Base-by-base conservation (phyloP, 768 basidiomycete species). In the Paxillus involutus region DNA sequence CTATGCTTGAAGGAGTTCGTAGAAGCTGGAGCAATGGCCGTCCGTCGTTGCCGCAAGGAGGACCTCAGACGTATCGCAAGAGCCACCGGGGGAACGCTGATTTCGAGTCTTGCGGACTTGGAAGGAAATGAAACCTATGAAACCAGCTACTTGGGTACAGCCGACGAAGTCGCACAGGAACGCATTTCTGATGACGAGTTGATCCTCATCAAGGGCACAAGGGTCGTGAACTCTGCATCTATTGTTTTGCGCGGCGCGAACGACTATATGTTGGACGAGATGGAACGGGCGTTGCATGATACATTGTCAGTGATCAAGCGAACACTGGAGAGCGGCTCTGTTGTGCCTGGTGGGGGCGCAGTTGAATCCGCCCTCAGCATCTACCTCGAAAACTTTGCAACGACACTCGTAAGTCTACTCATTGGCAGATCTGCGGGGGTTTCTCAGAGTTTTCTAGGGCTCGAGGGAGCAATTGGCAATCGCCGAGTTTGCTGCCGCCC, bases 121-220 rank as follows among this genome's bases (percentile, higher is more conserved):
- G 96, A 99, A 59, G 96, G 97, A 41, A 96, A 99, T 47, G 97
- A 99, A 71, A 94, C 95, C 0, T 98, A 95, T 64, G 97, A 99
- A 69, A 78, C 94, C 24, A 86, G 84, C 70, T 89, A 85, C 70
- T 79, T 99, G 40, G 96, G 96, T n/a, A 77, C 75, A 44, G 96
- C 96, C 4, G 96, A 98, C 16, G 97, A 98, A 73, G 97, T 98
- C 59, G 81, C 92, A 5, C 96, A 99, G 71, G 94, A 98, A 75
- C 82, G 96, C 56, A 94, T 98, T 69, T 88, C 93, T n/a, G 97
- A 99, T 64, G 97, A 99, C 69, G 96, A 99, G 68, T 81, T 97
- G 43, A 98, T 98, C 71, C 76, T 99, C 59, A 78, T 98, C 77
- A 99, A 98, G 77, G 97, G 97, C 3, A 98, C 95, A 47, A 98